These are phyloP conservation scores for Puccinia horiana DNA, from an alignment of 1,284 basidiomycete species.

Conservation along the genomic window DNA sequence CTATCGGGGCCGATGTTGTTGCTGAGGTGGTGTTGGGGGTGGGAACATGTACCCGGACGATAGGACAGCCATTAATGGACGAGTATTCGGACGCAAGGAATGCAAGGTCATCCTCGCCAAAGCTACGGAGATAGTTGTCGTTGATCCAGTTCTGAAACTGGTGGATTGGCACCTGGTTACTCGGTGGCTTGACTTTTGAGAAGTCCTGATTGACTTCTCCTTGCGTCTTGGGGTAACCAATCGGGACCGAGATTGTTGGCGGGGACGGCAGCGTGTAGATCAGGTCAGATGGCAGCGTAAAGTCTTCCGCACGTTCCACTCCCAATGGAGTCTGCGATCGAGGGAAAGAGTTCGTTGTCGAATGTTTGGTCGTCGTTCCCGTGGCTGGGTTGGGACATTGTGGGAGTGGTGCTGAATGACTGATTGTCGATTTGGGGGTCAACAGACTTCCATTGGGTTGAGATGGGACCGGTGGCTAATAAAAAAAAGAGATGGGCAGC, in stretches of 20 bases:
- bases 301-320: conserved; percentile 59
- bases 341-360: conserved; percentile 58
- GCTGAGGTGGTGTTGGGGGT: not conserved
- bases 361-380: conserved; percentile 61
- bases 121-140: conserved; percentile 78
- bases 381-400: conserved; percentile 59
- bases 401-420: conserved; percentile 49
- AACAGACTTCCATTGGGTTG: conserved; percentile 60
- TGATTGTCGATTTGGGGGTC: conserved; percentile 63
- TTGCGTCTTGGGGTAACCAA: conserved; percentile 75
- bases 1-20: not conserved
- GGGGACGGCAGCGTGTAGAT: conserved; percentile 59
- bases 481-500: not conserved
- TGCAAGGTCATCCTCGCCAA: conserved; percentile 86
- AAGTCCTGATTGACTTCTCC: conserved; percentile 82
- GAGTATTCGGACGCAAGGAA: conserved; percentile 69
- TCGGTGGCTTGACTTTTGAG: conserved; percentile 72
- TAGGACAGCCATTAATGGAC: conserved; percentile 8
- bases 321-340: conserved; percentile 10
- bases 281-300: conserved; percentile 63
- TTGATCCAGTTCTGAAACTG: conserved; percentile 77
- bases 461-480: not conserved
- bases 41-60: conserved; percentile 56
- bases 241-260: conserved; percentile 68
- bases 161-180: conserved; percentile 63